Evolutionary conservation across 345 rosid species (phyloP), one percentile per base, ranked within the genome.

Genomic region (Rubroshorea leprosula): DNA sequence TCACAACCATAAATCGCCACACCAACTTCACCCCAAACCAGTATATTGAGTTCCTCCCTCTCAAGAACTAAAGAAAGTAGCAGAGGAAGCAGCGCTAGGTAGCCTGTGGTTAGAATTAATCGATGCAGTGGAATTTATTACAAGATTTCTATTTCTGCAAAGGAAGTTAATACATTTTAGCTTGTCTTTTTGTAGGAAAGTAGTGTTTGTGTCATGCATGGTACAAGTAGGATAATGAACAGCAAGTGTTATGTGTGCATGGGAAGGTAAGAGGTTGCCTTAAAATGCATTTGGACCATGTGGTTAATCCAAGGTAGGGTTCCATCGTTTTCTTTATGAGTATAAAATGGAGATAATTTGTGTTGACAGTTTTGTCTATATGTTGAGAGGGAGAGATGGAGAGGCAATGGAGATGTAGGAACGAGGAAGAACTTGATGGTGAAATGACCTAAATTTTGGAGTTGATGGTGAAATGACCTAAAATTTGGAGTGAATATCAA

Each of bases 41-140:
- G 67, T 80, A 57, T 54, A 68, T 82, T 55, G 85, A 85, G 80
- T 85, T 82, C 68, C 76, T 84, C 56, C 87, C 90, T 51, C 71
- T 74, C 67, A 81, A 73, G 72, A 79, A 68, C 57, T 82, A 70
- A 82, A 63, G 60, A 64, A 35, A 6, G 12, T 6, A 35, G 14
- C 0, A 6, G n/a, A 38, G 53, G 24, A 48, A 55, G 1, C 14
- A 23, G 35, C 41, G 51, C 39, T 14, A 58, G 57, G n/a, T 49
- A 35, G 71, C 85, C 78, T 78, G 85, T 76, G 85, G 68, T n/a
- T n/a, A n/a, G n/a, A n/a, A n/a, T n/a, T n/a, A n/a, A 69, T 38
- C 63, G 70, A 57, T 44, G 49, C 57, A 62, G 58, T 38, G 31
- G 31, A 56, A 50, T 29, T 58, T 50, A 70, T 63, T 65, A 67